Evolutionary conservation across 129 eudicot genomes (phyloP).

Genomic region (Oenanthe sinensis): DNA sequence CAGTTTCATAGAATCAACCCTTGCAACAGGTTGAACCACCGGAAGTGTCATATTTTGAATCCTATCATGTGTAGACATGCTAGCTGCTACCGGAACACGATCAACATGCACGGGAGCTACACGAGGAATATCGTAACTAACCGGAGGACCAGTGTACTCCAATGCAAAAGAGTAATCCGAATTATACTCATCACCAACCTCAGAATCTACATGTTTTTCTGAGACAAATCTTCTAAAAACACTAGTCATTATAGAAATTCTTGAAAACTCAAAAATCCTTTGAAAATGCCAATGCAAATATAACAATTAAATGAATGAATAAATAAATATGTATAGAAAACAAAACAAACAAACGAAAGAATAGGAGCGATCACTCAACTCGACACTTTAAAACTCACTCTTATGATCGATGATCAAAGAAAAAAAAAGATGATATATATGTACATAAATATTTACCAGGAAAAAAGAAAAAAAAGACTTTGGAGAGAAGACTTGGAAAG

Average conservation of each 20-base stretch:
- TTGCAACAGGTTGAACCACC: slow-evolving; percentile 53
- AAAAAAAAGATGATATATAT: not conserved
- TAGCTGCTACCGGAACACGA: slow-evolving; percentile 44
- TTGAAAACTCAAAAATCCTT: not conserved
- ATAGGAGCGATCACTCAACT: not conserved
- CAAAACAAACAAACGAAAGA: not conserved
- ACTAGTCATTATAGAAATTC: slow-evolving; percentile 31
- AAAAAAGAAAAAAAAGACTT: not conserved
- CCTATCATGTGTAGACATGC: slow-evolving; percentile 26
- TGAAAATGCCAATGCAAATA: not conserved
- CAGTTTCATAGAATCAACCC: slow-evolving; percentile 19
- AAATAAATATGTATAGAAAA: not conserved
- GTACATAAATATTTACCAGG: not conserved
- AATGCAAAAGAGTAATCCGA: slow-evolving; percentile 72
- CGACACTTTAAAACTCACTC: too few species aligned
- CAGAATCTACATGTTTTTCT: slow-evolving; percentile 19
- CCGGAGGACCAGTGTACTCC: slow-evolving; percentile 77
- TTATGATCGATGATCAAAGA: not conserved
- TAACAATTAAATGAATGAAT: not conserved
- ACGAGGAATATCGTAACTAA: slow-evolving; percentile 43
- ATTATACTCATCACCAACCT: slow-evolving; percentile 38
- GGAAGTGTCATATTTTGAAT: slow-evolving; percentile 43
- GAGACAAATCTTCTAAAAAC: slow-evolving; percentile 47
- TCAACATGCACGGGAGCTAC: slow-evolving; percentile 59
- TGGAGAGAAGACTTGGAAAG: not conserved